Evolutionary conservation across 75 land plant species (phyloP), one percentile per base, ranked within the genome.

Genomic region (Selaginella moellendorffii): DNA sequence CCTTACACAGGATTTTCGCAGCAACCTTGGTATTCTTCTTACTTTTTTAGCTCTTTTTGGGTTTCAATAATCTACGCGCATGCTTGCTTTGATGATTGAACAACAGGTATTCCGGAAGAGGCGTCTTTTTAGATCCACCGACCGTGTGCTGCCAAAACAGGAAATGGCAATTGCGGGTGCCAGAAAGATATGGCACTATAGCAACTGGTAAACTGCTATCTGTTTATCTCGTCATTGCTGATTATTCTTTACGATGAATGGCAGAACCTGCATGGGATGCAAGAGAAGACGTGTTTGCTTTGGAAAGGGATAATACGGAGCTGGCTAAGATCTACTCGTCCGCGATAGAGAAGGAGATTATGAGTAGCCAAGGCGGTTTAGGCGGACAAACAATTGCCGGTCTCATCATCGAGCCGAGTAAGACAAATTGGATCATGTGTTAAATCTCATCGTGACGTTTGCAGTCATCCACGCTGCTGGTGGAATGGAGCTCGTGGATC

Each of bases 401-500:
- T 30, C 63, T 91, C 28, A 80, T 91, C 52, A 74, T 85, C 21
- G 97, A 91, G 75, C 97, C 97, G 71, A 88, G 97, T 77, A 77
- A 66, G 77, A 36, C 5, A 36, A 36, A 36, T 36, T 36, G 14
- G 14, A 36, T 36, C 14, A 36, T 5, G 14, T 36, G 14, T 36
- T 36, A 36, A 36, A 36, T 36, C 5, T 36, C 46, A 36, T 36
- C 5, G 14, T 5, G 5, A 36, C 46, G 14, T 36, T 21, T 71
- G 64, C 78, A 91, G 97, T 91, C 62, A 72, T 91, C 31, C 97
- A 85, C 46, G 97, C 75, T 42, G 86, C 97, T 63, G 95, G 95
- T 29, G 97, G 97, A 53, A 91, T 91, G 97, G 77, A 74, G 28
- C 77, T 91, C 76, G 68, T 91, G 28, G 97, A 91, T 85, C 97